A percentile compares a stretch with the other conserved stretches of the same genome.
These are phyloP conservation scores for Cryptomeria japonica DNA, from an alignment of 75 land plant species.

Conservation along the genomic window DNA sequence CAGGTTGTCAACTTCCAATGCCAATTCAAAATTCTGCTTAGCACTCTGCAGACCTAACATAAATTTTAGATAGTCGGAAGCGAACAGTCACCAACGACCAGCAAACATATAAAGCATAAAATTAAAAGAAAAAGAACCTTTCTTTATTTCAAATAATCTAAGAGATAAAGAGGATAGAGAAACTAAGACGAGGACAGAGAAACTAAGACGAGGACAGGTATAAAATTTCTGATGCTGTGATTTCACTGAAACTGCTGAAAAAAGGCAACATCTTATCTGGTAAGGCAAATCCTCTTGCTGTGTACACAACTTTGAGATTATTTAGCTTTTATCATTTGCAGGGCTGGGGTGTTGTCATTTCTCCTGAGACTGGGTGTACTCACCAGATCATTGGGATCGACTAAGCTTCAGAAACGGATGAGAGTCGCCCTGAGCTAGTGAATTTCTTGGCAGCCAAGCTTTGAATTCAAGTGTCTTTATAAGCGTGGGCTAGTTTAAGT, in stretches of 20 bases:
- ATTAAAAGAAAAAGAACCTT: not conserved
- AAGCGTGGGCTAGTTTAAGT: not conserved
- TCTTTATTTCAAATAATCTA: not conserved
- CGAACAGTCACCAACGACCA: not conserved
- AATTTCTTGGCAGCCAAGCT: not conserved
- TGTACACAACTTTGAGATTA: not conserved
- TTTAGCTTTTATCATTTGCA: not conserved
- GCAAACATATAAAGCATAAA: not conserved
- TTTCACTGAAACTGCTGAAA: not conserved
- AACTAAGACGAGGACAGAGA: not conserved
- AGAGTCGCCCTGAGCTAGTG: no score
- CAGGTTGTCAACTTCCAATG: slow-evolving; percentile 71
- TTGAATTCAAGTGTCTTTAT: not conserved
- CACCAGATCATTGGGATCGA: not conserved
- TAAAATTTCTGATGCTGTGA: not conserved
- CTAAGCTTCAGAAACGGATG: not conserved
- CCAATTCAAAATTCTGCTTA: slow-evolving; percentile 83
- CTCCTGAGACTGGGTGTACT: not conserved
- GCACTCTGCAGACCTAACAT: slow-evolving; percentile 49
- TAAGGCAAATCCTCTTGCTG: not conserved
- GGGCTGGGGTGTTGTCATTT: not conserved
- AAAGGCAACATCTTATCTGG: not conserved
- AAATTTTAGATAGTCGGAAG: not conserved
- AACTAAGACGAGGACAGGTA: not conserved
- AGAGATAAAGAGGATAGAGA: not conserved